These are phyloP conservation scores for Agrocybe pediades DNA, from an alignment of 768 basidiomycete genomes.

Conservation along the genomic window DNA sequence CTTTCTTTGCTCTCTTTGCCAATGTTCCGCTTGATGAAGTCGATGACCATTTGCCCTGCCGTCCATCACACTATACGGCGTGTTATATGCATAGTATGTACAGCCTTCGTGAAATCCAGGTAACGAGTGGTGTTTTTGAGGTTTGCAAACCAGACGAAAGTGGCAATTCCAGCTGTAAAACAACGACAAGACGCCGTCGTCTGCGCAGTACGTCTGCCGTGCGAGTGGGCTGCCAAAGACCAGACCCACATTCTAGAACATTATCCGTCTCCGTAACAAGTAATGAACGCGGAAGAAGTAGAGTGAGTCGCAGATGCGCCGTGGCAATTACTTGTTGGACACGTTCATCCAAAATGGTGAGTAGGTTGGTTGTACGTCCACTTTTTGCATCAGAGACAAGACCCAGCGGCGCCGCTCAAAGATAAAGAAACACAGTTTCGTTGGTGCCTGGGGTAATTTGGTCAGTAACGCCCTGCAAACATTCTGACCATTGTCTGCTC, in stretches of 20 bases:
- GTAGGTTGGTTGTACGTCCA: neutral
- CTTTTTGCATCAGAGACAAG: neutral
- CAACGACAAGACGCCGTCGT: neutral
- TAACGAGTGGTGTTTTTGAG: too few species aligned
- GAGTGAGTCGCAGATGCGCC: neutral
- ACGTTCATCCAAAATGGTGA: neutral
- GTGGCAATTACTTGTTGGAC: neutral
- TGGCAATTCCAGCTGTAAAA: too few species aligned
- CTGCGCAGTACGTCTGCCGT: neutral
- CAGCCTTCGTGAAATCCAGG: too few species aligned
- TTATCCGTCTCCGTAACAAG: neutral
- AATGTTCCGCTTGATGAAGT: neutral
- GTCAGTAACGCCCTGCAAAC: too few species aligned
- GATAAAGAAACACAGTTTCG: too few species aligned
- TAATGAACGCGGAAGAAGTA: neutral
- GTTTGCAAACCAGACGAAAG: too few species aligned
- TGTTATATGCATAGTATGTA: too few species aligned
- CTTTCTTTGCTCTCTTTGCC: neutral
- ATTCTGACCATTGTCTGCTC: too few species aligned
- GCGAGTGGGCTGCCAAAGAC: neutral
- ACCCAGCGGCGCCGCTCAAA: too few species aligned
- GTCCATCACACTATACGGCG: too few species aligned
- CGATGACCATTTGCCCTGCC: too few species aligned
- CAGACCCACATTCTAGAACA: neutral
- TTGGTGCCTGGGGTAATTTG: too few species aligned